Evolutionary conservation across 257 asterid species (phyloP), one percentile per base, ranked within the genome.

Genomic region (Plectranthus barbatus): DNA sequence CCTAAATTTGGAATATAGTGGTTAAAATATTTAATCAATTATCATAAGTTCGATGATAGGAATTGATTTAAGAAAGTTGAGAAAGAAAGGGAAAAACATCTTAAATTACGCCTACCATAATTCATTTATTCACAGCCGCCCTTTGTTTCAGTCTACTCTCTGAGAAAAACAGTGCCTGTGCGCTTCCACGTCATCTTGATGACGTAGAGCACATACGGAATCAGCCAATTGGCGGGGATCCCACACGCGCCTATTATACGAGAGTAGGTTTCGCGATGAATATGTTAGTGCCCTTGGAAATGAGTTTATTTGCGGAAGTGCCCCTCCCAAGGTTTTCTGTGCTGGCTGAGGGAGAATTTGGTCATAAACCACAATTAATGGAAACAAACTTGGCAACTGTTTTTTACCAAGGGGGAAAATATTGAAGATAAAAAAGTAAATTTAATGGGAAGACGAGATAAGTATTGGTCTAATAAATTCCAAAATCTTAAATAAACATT

Each of bases 271-370:
- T 13, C 6, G 6, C 12, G 29, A 47, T 11, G 44, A n/a, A n/a
- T n/a, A n/a, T n/a, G n/a, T n/a, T n/a, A n/a, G n/a, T n/a, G n/a
- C n/a, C n/a, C n/a, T n/a, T n/a, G n/a, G n/a, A n/a, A n/a, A n/a
- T n/a, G n/a, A n/a, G n/a, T n/a, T n/a, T n/a, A n/a, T n/a, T n/a
- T n/a, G n/a, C n/a, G n/a, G n/a, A n/a, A n/a, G n/a, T n/a, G n/a
- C n/a, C n/a, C n/a, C n/a, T n/a, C n/a, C n/a, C 72, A 20, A 59
- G 59, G 65, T 60, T 66, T 72, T 66, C 61, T 66, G 77, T 66
- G 69, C 59, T 58, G 49, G 62, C 67, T 19, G 17, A 8, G 36
- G 70, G 71, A 56, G 72, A 65, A 39, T 59, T 72, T 67, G 68
- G 77, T 72, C 72, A 65, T 57, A 54, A 68, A 68, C 33, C 24